phyloP scores from a whole-genome alignment of 176 grass and related monocot genomes.

The Triticum aestivum region IWGSC_CS_RefSeq_v2.1 NC_057799.1:520724892-520725391 shows the following conservation, averaged over 20 bases:
- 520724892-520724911: background rate
- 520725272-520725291: background rate
- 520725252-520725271: too few relatives aligned
- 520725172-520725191: background rate
- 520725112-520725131: background rate
- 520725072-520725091: background rate
- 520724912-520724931: background rate
- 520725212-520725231: too few relatives aligned
- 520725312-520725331: background rate
- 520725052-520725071: background rate
- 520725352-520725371: background rate
- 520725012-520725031: background rate
- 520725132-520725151: background rate
- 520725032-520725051: background rate
- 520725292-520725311: background rate
- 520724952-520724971: background rate
- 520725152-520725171: background rate
- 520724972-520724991: background rate
- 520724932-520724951: background rate
- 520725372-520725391: background rate
- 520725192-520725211: background rate
- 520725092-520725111: background rate
- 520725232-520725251: too few relatives aligned
- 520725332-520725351: background rate
- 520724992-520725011: background rate